A percentile compares a stretch with the other conserved stretches of the same genome.
Conservation (phyloP, 2,329 filamentous ascomycete genomes). For the Beauveria australis region DNA sequence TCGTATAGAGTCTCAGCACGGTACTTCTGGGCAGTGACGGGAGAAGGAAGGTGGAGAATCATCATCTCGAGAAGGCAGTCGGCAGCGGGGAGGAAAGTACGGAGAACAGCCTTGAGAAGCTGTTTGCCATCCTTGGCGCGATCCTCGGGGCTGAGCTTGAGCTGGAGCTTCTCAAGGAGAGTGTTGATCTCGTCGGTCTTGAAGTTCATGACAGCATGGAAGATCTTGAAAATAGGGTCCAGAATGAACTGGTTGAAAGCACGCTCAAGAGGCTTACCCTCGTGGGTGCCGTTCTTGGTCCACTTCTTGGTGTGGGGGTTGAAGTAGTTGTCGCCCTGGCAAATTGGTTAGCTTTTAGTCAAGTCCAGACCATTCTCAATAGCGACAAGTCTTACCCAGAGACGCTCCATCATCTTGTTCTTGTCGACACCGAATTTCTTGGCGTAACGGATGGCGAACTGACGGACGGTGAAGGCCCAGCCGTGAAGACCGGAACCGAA, state of each 20-base stretch:
- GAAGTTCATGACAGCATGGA: conserved; percentile 94
- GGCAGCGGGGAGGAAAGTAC: conserved; percentile 96
- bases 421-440: conserved; percentile 99
- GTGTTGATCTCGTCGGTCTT: conserved; percentile 84
- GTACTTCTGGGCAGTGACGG: conserved; percentile 92
- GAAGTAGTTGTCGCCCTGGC: conserved; percentile 92
- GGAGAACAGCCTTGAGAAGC: conserved; percentile 96
- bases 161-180: conserved; percentile 85
- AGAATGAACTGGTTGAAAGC: conserved; percentile 99
- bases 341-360: not conserved
- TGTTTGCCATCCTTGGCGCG: conserved; percentile 93
- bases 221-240: conserved; percentile 99
- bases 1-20: conserved; percentile 98
- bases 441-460: conserved; percentile 91
- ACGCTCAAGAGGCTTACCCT: conserved; percentile 89
- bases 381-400: conserved; percentile 65
- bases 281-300: conserved; percentile 77
- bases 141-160: conserved; percentile 84
- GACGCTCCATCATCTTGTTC: conserved; percentile 99
- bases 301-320: conserved; percentile 99
- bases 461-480: conserved; percentile 98
- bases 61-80: conserved; percentile 99
- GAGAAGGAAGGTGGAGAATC: conserved; percentile 97
- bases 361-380: not conserved
- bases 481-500: conserved; percentile 99